Conservation (phyloP, 179 eudicot genomes). For the Carnegiea gigantea region DNA sequence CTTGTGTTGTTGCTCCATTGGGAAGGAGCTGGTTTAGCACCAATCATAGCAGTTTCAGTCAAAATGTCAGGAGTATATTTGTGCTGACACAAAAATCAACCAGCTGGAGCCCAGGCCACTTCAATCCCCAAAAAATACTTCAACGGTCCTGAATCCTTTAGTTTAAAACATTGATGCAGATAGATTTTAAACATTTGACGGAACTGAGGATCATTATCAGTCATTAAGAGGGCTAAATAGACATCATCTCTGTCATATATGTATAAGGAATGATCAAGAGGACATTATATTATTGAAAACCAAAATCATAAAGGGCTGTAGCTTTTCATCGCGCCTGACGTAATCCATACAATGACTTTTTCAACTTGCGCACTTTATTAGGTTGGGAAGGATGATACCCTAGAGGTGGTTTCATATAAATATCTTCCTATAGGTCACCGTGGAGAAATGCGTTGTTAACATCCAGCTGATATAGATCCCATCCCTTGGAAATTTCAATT, state of each 20-base stretch:
- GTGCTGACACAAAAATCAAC: too few species aligned
- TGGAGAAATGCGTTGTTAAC: not conserved
- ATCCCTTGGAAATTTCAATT: not conserved
- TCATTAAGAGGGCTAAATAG: not conserved
- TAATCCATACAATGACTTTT: not conserved
- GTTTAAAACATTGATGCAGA: not conserved
- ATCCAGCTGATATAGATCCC: not conserved
- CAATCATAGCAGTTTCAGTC: too few species aligned
- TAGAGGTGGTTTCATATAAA: not conserved
- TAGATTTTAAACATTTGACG: not conserved
- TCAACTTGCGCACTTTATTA: not conserved
- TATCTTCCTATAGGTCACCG: not conserved
- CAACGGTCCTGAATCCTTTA: not conserved
- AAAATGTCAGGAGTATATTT: too few species aligned
- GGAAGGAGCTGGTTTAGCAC: too few species aligned
- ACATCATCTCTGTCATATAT: too few species aligned
- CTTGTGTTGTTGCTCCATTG: too few species aligned
- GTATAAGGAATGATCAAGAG: not conserved
- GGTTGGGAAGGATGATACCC: not conserved
- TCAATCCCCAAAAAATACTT: not conserved
- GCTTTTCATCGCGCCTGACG: not conserved
- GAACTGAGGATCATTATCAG: not conserved
- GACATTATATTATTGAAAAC: not conserved
- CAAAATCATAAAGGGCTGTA: not conserved
- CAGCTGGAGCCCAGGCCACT: not conserved